A percentile compares a stretch with the other conserved stretches of the same genome.
Conservation (phyloP, 2,329 filamentous ascomycete species). For the Aspergillus sp. region DNA sequence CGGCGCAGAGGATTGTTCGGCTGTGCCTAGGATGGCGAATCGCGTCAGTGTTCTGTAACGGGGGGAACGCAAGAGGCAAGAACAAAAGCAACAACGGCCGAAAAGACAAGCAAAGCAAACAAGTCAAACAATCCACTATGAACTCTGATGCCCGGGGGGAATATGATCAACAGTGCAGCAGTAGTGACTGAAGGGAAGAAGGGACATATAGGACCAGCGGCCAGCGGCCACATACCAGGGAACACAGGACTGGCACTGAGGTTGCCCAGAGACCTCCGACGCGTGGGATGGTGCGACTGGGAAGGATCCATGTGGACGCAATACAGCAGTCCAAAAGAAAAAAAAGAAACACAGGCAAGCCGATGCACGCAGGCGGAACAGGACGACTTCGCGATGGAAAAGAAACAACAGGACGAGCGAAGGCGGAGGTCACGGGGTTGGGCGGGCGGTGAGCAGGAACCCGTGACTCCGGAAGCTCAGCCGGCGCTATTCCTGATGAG, state of each 20-base stretch:
- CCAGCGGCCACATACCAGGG: conserved; percentile 28
- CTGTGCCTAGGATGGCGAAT: conserved; percentile 13
- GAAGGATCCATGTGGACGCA: conserved; percentile 24
- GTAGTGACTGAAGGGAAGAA: conserved; percentile 1
- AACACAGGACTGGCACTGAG: conserved; percentile 27
- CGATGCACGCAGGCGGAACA: conserved; percentile 2
- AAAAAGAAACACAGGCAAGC: neutral
- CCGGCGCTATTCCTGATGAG: conserved; percentile 21
- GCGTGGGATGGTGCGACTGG: conserved; percentile 24
- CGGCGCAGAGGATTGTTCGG: conserved; percentile 25
- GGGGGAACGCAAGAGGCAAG: neutral
- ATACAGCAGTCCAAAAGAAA: no score
- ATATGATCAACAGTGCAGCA: no score
- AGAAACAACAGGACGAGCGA: conserved; percentile 2
- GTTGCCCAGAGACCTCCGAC: conserved; percentile 27
- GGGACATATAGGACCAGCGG: conserved; percentile 4
- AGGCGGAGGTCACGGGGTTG: neutral
- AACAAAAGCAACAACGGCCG: neutral
- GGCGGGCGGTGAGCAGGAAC: conserved; percentile 14
- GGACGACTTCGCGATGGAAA: conserved; percentile 1
- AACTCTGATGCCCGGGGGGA: no score
- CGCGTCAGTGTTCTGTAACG: neutral
- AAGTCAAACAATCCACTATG: neutral
- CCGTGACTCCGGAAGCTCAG: conserved; percentile 29
- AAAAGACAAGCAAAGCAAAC: neutral